Evolutionary conservation across 345 rosid genomes (phyloP).

Genomic region (rapeseed (Brassica napus)): Da-Ae NC_063448.1:37742001-37742500

Average conservation of each 20-base stretch:
- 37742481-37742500: slow-evolving; percentile 5
- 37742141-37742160: slow-evolving; percentile 30
- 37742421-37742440: slow-evolving; percentile 36
- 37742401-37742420: slow-evolving; percentile 29
- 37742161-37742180: slow-evolving; percentile 33
- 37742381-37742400: slow-evolving; percentile 8
- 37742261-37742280: slow-evolving; percentile 34
- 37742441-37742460: slow-evolving; percentile 24
- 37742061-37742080: background rate
- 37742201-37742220: slow-evolving; percentile 6
- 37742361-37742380: background rate
- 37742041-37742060: background rate
- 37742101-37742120: background rate
- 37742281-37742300: slow-evolving; percentile 38
- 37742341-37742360: slow-evolving; percentile 14
- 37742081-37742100: background rate
- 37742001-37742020: background rate
- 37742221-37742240: background rate
- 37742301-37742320: slow-evolving; percentile 24
- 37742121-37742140: background rate
- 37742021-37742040: background rate
- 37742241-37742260: slow-evolving; percentile 9
- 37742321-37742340: slow-evolving; percentile 21
- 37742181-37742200: slow-evolving; percentile 37
- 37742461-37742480: slow-evolving; percentile 14